phyloP scores from a whole-genome alignment of 495 filamentous ascomycete genomes.

The Aspergillus carlsbadensis region DNA sequence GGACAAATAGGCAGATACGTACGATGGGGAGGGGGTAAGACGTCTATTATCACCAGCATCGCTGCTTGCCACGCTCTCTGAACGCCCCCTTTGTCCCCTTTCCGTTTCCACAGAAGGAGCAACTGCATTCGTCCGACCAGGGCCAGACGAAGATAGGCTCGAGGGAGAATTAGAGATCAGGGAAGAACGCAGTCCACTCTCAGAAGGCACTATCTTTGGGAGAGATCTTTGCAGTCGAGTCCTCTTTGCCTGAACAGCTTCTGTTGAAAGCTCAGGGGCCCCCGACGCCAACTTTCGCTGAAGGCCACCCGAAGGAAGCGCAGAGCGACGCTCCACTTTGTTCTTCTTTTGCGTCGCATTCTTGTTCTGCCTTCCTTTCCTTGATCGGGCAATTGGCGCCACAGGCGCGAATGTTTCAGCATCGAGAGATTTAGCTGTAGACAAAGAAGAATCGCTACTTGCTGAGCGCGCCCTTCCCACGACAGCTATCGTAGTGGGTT shows the following conservation, averaged over 20 bases:
- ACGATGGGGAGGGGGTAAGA: slow-evolving; percentile 20
- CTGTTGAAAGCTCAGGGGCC: slow-evolving; percentile 24
- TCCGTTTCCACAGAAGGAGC: not conserved
- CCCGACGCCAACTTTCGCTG: slow-evolving; percentile 32
- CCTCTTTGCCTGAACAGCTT: slow-evolving; percentile 28
- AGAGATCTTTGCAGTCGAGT: slow-evolving; percentile 27
- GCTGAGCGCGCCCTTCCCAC: slow-evolving; percentile 29
- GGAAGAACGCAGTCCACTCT: slow-evolving; percentile 29
- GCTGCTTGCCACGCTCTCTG: slow-evolving; percentile 23
- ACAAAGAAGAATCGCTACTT: slow-evolving; percentile 47
- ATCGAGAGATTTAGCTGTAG: slow-evolving; percentile 39
- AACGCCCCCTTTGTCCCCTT: slow-evolving; percentile 7
- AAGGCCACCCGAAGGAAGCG: slow-evolving; percentile 15
- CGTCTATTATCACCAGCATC: slow-evolving; percentile 28
- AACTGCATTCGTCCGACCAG: not conserved
- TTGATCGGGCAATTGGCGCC: slow-evolving; percentile 19
- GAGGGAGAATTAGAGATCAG: slow-evolving; percentile 18
- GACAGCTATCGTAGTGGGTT: slow-evolving; percentile 6
- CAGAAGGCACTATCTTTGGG: slow-evolving; percentile 18
- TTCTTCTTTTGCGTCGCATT: slow-evolving; percentile 27
- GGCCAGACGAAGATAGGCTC: slow-evolving; percentile 15
- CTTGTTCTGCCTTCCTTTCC: slow-evolving; percentile 30
- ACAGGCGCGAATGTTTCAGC: slow-evolving; percentile 26
- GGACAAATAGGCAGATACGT: not conserved
- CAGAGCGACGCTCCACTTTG: slow-evolving; percentile 10